Percentiles rank a stretch among this genome's conserved stretches.
These are phyloP conservation scores for Calendula officinalis DNA, from an alignment of 129 eudicot genomes.

Conservation along the genomic window DNA sequence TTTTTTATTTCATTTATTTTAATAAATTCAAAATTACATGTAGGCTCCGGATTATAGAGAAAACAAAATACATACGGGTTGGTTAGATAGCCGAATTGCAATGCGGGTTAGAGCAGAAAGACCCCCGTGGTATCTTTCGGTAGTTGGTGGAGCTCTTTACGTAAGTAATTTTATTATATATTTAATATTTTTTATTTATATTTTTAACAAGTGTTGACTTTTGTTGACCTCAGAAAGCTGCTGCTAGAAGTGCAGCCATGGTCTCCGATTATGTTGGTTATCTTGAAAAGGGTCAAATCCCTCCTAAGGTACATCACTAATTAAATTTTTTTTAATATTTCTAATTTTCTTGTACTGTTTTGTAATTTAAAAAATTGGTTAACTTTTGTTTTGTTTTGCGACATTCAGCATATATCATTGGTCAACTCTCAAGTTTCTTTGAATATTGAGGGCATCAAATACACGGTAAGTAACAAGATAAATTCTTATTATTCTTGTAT, in stretches of 20 bases:
- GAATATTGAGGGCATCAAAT: conserved; percentile 95
- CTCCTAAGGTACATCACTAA: conserved; percentile 66
- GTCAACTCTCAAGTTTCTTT: conserved; percentile 83
- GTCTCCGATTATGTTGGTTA: conserved; percentile 98
- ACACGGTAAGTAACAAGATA: conserved; percentile 59
- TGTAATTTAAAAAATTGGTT: not conserved
- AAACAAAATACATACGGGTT: conserved; percentile 95
- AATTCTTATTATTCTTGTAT: conserved; percentile 5
- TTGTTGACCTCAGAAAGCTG: conserved; percentile 75
- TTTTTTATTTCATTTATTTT: not conserved
- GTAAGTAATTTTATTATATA: conserved; percentile 42
- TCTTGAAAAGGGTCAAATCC: conserved; percentile 98
- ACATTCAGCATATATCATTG: conserved; percentile 93
- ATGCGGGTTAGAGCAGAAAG: conserved; percentile 99
- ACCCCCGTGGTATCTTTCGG: conserved; percentile 99
- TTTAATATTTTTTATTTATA: not conserved
- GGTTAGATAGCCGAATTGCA: conserved; percentile 98
- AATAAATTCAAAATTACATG: conserved; percentile 19
- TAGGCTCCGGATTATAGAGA: conserved; percentile 95
- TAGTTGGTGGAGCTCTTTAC: conserved; percentile 94
- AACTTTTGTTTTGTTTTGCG: not conserved
- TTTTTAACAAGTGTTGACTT: conserved; percentile 17
- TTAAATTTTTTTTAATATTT: not conserved
- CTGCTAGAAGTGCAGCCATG: conserved; percentile 95
- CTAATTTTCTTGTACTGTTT: not conserved